Evolutionary conservation across 1,284 basidiomycete species (phyloP).

Genomic region (Moesziomyces globuligerus): DNA sequence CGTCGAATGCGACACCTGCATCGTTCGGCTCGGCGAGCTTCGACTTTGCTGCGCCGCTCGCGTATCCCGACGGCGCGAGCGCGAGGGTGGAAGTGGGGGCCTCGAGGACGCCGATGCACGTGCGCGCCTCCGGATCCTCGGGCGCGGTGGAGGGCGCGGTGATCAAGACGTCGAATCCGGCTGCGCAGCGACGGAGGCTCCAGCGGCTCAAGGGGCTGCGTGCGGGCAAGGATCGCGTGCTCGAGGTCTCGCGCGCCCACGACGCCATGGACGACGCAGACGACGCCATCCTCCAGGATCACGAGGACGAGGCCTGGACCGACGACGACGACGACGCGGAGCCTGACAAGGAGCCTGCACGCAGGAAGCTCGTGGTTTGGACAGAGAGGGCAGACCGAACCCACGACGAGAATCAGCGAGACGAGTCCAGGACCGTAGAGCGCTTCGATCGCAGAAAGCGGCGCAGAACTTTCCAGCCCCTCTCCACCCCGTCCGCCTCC

Average conservation of each 20-base stretch:
- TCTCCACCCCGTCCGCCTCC: no score
- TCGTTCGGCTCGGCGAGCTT: conserved; percentile 13
- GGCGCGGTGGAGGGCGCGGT: not conserved
- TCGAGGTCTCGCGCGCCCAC: conserved; percentile 7
- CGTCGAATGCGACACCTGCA: not conserved
- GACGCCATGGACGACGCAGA: conserved; percentile 21
- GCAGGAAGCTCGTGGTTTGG: conserved; percentile 15
- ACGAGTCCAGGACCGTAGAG: conserved; percentile 13
- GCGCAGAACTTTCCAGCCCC: conserved; percentile 1
- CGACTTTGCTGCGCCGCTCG: conserved; percentile 16
- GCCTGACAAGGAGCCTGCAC: no score
- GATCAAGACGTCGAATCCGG: conserved; percentile 31
- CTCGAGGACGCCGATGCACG: not conserved
- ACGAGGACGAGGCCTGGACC: conserved; percentile 22
- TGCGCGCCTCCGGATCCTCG: not conserved
- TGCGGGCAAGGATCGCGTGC: conserved; percentile 22
- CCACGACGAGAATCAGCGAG: not conserved
- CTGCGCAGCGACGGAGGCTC: conserved; percentile 16
- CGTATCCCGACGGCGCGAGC: conserved; percentile 2
- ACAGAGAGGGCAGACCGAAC: conserved; percentile 2
- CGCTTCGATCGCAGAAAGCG: conserved; percentile 21
- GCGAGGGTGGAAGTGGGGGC: not conserved
- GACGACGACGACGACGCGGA: conserved; percentile 25
- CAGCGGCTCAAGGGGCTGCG: conserved; percentile 30
- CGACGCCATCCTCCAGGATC: conserved; percentile 6